These are phyloP conservation scores for Perkinsela sp. DNA, from an alignment of 208 protist species.

Conservation along the genomic window DNA sequence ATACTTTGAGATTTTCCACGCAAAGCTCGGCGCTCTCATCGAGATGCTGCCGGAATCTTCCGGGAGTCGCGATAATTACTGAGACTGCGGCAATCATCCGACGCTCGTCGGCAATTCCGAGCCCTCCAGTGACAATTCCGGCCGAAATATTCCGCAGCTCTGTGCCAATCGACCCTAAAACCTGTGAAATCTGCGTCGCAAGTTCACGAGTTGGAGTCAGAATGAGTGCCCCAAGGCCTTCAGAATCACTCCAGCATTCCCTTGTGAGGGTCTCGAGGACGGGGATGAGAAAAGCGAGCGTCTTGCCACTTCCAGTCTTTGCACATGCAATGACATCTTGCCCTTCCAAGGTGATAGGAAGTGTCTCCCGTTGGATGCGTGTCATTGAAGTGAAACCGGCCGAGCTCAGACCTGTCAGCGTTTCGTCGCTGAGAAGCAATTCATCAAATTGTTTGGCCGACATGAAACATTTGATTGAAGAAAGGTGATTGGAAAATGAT, in stretches of 20 bases:
- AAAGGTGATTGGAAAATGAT: too few relatives aligned
- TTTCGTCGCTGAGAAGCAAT: slow-evolving; percentile 63
- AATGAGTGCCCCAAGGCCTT: slow-evolving; percentile 86
- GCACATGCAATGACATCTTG: slow-evolving; percentile 91
- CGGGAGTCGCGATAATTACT: slow-evolving; percentile 93
- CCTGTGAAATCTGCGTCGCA: slow-evolving; percentile 93
- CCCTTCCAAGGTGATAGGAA: slow-evolving; percentile 75
- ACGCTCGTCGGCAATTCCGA: slow-evolving; percentile 70
- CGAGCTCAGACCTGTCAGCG: slow-evolving; percentile 55
- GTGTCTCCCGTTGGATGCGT: slow-evolving; percentile 73
- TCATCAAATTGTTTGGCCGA: slow-evolving; percentile 25
- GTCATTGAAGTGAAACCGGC: slow-evolving; percentile 75
- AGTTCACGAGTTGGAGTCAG: slow-evolving; percentile 94
- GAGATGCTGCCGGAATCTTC: slow-evolving; percentile 91
- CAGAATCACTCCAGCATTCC: slow-evolving; percentile 44
- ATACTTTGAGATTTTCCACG: slow-evolving; percentile 66
- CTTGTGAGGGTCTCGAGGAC: slow-evolving; percentile 70
- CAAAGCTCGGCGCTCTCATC: slow-evolving; percentile 73
- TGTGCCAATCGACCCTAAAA: slow-evolving; percentile 70
- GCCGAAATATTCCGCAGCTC: slow-evolving; percentile 64
- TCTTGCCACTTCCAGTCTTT: slow-evolving; percentile 93
- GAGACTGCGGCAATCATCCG: slow-evolving; percentile 73
- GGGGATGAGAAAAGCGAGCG: slow-evolving; percentile 90
- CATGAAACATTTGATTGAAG: neutral
- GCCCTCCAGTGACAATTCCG: slow-evolving; percentile 91